Conservation (phyloP, 1,139 yeast species). For the Candida glucosophila region DNA sequence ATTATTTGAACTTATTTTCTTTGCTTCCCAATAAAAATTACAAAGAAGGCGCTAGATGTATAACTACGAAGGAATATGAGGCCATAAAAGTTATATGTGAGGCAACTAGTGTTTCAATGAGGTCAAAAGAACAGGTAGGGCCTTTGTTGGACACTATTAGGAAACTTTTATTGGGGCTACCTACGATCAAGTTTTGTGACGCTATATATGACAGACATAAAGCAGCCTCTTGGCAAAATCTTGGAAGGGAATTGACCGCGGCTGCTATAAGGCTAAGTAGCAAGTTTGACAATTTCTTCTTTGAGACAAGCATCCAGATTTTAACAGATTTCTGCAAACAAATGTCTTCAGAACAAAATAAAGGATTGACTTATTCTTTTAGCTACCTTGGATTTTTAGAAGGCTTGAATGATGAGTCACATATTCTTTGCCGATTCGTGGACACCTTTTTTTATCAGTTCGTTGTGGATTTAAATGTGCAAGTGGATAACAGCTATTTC, state of each 20-base stretch:
- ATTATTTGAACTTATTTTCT: slow-evolving; percentile 17
- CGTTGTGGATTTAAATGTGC: slow-evolving; percentile 27
- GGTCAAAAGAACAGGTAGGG: slow-evolving; percentile 38
- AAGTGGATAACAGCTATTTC: slow-evolving; percentile 33
- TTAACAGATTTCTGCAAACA: too few relatives aligned
- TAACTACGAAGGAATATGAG: slow-evolving; percentile 57
- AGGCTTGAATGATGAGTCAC: slow-evolving; percentile 29
- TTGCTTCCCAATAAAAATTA: slow-evolving; percentile 10
- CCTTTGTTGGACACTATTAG: slow-evolving; percentile 45
- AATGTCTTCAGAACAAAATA: too few relatives aligned
- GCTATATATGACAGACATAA: too few relatives aligned
- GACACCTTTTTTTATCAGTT: slow-evolving; percentile 12
- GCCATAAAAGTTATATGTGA: slow-evolving; percentile 59
- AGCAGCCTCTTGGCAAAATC: too few relatives aligned
- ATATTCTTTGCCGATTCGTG: slow-evolving; percentile 21
- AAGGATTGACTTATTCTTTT: too few relatives aligned
- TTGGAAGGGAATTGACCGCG: too few relatives aligned
- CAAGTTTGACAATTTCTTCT: too few relatives aligned
- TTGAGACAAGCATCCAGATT: too few relatives aligned
- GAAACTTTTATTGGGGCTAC: slow-evolving; percentile 51
- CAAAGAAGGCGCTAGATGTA: slow-evolving; percentile 24
- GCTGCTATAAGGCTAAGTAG: too few relatives aligned
- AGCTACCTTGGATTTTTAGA: slow-evolving; percentile 39
- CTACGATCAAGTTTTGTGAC: slow-evolving; percentile 36
- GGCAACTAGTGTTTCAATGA: slow-evolving; percentile 37